phyloP scores from a whole-genome alignment of 208 protist species.

The Herpetomonas samuelpessoai region DNA sequence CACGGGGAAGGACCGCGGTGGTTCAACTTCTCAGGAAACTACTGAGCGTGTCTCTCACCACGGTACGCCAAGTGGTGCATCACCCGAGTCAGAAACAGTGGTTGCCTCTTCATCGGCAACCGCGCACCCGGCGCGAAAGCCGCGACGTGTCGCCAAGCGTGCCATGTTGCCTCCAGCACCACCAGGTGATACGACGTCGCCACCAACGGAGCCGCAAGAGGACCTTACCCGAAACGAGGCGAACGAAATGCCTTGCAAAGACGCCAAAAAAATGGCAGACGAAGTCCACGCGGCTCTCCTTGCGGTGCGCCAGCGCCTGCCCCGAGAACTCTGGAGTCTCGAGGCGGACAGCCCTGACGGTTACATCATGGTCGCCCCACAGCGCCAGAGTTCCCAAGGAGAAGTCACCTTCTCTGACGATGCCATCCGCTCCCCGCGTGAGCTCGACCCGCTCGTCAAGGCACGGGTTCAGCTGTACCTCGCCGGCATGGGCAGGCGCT shows the following conservation, averaged over 20 bases:
- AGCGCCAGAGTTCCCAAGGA: constrained; percentile 20
- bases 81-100: too few relatives aligned
- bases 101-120: too few relatives aligned
- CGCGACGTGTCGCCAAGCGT: constrained; percentile 27
- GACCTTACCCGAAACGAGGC: too few relatives aligned
- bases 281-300: too few relatives aligned
- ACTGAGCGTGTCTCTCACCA: too few relatives aligned
- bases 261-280: too few relatives aligned
- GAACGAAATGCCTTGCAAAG: too few relatives aligned
- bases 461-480: constrained; percentile 64
- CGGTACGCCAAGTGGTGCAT: too few relatives aligned
- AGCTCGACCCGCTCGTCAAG: constrained; percentile 51
- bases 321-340: constrained; percentile 53
- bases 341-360: constrained; percentile 63
- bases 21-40: too few relatives aligned
- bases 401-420: constrained; percentile 1
- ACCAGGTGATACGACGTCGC: too few relatives aligned
- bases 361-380: constrained; percentile 63
- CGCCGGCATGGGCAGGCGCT: constrained; percentile 53
- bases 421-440: constrained; percentile 46
- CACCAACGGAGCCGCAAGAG: too few relatives aligned
- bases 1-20: not conserved
- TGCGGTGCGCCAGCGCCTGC: constrained; percentile 27
- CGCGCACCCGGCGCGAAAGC: not conserved
- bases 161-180: too few relatives aligned